Evolutionary conservation across 106 monocot species (phyloP), one percentile per base, ranked within the genome.

Genomic region (Dendrobium chrysotoxum): DNA sequence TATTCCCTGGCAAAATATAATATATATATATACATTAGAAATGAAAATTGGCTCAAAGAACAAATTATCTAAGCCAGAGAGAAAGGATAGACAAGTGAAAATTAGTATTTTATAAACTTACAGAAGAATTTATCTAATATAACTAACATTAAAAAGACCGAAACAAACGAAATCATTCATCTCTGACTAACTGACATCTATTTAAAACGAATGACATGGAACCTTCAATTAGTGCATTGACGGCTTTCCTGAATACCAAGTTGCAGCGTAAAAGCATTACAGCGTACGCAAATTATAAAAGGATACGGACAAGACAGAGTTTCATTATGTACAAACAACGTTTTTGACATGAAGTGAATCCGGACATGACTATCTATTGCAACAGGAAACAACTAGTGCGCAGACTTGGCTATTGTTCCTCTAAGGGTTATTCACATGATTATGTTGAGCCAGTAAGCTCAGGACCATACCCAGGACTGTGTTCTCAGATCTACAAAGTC

Each of bases 1-100:
- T 88, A 98, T 95, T 9, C 97, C 97, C 97, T 98, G 84, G 28
- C 54, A 18, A 50, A 77, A 53, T 57, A 67, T 8, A 40, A 46
- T 39, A 15, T 35, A 70, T 39, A 15, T 35, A 70, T 70, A 70
- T 50, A 13, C 41, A 42, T 6, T 26, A 26, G 11, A 76, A 15
- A 28, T 25, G 8, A 12, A 50, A 46, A 11, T 72, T 30, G 38
- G 38, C 26, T n/a, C 74, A 74, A 74, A 7, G 41, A 74, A 42
- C 4, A 74, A 76, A 21, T 50, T 47, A 76, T 18, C 1, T 4
- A n/a, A 76, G 47, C 13, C 25, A 42, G 7, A 42, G 39, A 74
- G n/a, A 42, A 42, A 35, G 15, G 47, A 35, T 40, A 72, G 4
- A 9, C 5, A 10, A 28, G n/a, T 39, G 35, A 46, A 31, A 74